Evolutionary conservation across 2,329 filamentous ascomycete genomes (phyloP).

Genomic region (Claviceps pusilla): DNA sequence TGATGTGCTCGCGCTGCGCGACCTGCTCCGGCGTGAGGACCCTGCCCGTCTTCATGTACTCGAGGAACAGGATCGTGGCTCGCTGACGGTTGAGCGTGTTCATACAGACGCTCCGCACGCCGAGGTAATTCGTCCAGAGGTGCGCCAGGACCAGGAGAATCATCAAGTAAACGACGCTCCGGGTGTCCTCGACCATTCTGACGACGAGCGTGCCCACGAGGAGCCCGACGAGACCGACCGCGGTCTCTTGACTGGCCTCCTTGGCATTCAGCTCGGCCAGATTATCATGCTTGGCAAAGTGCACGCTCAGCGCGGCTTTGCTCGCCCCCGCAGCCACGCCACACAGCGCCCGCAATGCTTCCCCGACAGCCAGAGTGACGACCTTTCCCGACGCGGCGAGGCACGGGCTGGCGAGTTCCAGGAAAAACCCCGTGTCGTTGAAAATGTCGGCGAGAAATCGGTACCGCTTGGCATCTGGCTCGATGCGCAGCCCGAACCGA

Average conservation of each 20-base stretch:
- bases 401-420: conserved; percentile 69
- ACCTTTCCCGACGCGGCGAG: conserved; percentile 43
- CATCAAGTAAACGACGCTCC: conserved; percentile 60
- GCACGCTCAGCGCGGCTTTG: conserved; percentile 79
- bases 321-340: conserved; percentile 81
- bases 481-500: conserved; percentile 63
- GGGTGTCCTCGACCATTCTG: conserved; percentile 53
- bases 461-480: conserved; percentile 83
- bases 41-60: conserved; percentile 32
- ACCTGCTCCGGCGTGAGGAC: conserved; percentile 53
- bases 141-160: conserved; percentile 59
- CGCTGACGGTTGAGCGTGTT: conserved; percentile 73
- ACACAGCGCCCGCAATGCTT: conserved; percentile 49
- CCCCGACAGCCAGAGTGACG: conserved; percentile 32
- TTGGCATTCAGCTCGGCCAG: conserved; percentile 86
- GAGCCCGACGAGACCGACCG: conserved; percentile 80
- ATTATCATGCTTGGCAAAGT: conserved; percentile 80
- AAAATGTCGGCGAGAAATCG: conserved; percentile 76
- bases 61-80: conserved; percentile 59
- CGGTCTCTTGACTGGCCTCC: conserved; percentile 89
- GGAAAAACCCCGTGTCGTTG: conserved; percentile 72
- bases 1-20: conserved; percentile 46
- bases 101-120: conserved; percentile 74
- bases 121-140: conserved; percentile 71
- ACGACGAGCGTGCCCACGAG: conserved; percentile 71